Evolutionary conservation across 1,284 basidiomycete genomes (phyloP).

Genomic region (Vanrija sp.): DNA sequence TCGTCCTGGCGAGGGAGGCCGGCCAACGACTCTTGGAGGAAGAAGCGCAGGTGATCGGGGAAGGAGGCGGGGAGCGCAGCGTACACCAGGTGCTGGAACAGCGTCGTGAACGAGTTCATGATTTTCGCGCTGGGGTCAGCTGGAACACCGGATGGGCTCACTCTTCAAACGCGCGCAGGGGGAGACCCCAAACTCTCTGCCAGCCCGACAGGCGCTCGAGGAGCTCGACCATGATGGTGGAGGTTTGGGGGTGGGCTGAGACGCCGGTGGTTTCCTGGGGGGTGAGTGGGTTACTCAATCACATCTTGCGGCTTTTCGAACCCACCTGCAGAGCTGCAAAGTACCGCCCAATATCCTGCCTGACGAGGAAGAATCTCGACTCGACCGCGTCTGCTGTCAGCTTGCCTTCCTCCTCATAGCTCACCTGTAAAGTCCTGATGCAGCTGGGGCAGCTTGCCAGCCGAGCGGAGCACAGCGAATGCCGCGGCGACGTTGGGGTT

Average conservation of each 20-base stretch:
- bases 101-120: constrained; percentile 26
- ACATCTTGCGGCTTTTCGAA: neutral
- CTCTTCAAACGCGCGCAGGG: constrained; percentile 37
- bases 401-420: neutral
- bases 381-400: constrained; percentile 30
- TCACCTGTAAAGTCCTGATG: constrained; percentile 32
- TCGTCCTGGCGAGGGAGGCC: constrained; percentile 11
- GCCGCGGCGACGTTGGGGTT: constrained; percentile 26
- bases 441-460: constrained; percentile 15
- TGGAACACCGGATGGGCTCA: constrained; percentile 12
- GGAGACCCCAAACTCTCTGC: constrained; percentile 44
- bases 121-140: constrained; percentile 18
- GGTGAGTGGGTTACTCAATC: neutral
- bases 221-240: constrained; percentile 28
- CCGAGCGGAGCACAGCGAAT: constrained; percentile 16
- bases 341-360: constrained; percentile 28
- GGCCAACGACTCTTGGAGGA: constrained; percentile 32
- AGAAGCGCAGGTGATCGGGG: constrained; percentile 31
- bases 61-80: constrained; percentile 39
- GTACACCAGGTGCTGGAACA: constrained; percentile 42
- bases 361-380: constrained; percentile 32
- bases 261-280: neutral
- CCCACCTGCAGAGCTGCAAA: constrained; percentile 27
- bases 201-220: constrained; percentile 40
- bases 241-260: neutral